Base-by-base conservation (phyloP, 495 filamentous ascomycete genomes). In the Penicillium paxilli region DNA sequence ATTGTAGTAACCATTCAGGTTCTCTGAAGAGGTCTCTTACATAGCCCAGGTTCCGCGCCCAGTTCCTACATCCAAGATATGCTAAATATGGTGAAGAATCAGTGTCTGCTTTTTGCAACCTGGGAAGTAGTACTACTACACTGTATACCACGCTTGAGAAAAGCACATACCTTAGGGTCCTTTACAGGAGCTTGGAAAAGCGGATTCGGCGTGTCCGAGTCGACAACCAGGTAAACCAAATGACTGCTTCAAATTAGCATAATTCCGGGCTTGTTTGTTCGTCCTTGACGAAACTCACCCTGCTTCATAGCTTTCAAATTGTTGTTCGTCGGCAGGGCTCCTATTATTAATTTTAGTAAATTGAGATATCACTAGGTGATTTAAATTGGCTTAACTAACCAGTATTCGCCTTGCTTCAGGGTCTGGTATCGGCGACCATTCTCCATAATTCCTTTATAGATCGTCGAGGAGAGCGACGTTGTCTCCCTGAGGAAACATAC, bases 11-110 rank as follows among this genome's bases (percentile, higher is more conserved):
- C 22, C 16, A 20, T 14, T 10, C 25, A 9, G 8, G 8, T 21
- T 7, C 17, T 32, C 9, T 0, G 17, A 14, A 44, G n/a, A n/a
- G n/a, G n/a, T n/a, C n/a, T n/a, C 64, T 22, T 64, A 68, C 59
- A 66, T 69, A 33, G 67, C 62, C 64, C 68, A 68, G 8, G 48
- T 44, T 12, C 65, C 65, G 19, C 59, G 44, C 2, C 64, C 62
- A 7, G 64, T 67, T 35, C 64, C 64, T n/a, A 67, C 58, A 26
- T 67, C 64, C 16, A 67, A 56, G 11, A 67, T 60, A 26, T 67
- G 44, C 40, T 42, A 6, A 1, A 22, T 4, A 24, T 22, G 20
- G 9, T n/a, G 2, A 6, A n/a, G 7, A 6, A 12, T 42, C 40
- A 42, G 40, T 22, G 21, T 21, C 19, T 21, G 40, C 4, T n/a